Conservation (phyloP, 768 basidiomycete species). For the Coprinopsis marcescibilis region DNA sequence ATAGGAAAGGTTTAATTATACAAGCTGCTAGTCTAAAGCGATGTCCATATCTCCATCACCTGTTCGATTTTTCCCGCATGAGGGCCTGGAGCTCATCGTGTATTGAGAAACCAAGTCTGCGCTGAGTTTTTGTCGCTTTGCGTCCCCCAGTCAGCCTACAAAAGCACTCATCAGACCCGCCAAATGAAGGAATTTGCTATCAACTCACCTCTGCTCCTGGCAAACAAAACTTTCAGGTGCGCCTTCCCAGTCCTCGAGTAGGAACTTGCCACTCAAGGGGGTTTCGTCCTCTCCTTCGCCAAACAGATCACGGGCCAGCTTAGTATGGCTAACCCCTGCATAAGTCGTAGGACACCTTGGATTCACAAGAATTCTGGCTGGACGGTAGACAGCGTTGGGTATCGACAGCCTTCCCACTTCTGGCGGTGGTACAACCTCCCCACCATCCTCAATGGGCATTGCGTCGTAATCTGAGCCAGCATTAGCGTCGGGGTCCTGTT, state of each 20-base stretch:
- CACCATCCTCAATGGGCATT: slow-evolving; percentile 62
- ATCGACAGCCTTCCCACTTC: slow-evolving; percentile 44
- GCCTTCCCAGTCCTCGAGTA: slow-evolving; percentile 91
- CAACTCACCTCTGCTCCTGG: slow-evolving; percentile 84
- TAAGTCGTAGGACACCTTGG: slow-evolving; percentile 97
- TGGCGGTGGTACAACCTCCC: slow-evolving; percentile 34
- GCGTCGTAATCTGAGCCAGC: slow-evolving; percentile 87
- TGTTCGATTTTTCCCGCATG: neutral
- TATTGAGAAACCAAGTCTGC: slow-evolving; percentile 78
- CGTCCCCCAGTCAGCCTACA: slow-evolving; percentile 81
- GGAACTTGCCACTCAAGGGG: slow-evolving; percentile 70
- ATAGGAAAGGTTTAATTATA: too few relatives aligned
- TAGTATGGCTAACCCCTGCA: slow-evolving; percentile 94
- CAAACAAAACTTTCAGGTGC: slow-evolving; percentile 98
- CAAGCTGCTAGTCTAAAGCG: too few relatives aligned
- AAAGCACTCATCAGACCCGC: slow-evolving; percentile 5
- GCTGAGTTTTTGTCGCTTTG: slow-evolving; percentile 83
- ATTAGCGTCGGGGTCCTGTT: slow-evolving; percentile 66
- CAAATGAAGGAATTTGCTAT: slow-evolving; percentile 5
- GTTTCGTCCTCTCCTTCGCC: slow-evolving; percentile 66
- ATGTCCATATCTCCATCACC: too few relatives aligned
- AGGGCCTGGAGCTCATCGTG: slow-evolving; percentile 54
- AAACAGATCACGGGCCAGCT: slow-evolving; percentile 91
- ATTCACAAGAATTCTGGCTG: slow-evolving; percentile 91
- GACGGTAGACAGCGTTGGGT: slow-evolving; percentile 83